Evolutionary conservation across 2,329 filamentous ascomycete genomes (phyloP), one percentile per base, ranked within the genome.

Genomic region (Aspergillus ustus): DNA sequence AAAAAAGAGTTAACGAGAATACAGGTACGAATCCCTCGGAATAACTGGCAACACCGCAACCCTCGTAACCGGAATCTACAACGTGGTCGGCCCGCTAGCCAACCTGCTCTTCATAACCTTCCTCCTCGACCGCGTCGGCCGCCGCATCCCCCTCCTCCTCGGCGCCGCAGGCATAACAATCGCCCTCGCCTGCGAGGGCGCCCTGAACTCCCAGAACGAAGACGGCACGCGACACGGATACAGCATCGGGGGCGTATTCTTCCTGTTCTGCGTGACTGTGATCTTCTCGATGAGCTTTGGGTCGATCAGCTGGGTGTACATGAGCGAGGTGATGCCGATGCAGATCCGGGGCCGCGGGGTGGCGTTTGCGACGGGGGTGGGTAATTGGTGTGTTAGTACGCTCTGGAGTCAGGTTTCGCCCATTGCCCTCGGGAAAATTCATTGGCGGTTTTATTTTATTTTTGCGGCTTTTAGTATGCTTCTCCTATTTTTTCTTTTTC

Each of bases 301-400:
- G 1, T 84, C 85, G 4, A 70, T 68, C 53, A 72, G 71, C 55
- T 74, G 71, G 86, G 80, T 89, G 1, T 90, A 90, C 72, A 87
- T 87, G 71, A 83, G 83, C n/a, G 88, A 90, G 72, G 85, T 90
- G 62, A 86, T 87, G 73, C 87, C 88, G 11, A 84, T 90, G 75
- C 85, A 86, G 64, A 89, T 89, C 58, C 85, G 88, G 31, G 84
- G 84, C 6, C 80, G 82, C 22, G 85, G 85, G 2, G 84, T 82
- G 51, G 84, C 85, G 4, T 86, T 87, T 63, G 83, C 84, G 0
- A 86, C 85, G 0, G 84, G 80, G 52, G 78, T 87, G 48, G 84
- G 84, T 1, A 87, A 87, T 66, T 87, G 84, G 85, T 76, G 85
- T 3, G 83, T 87, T 17, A 82, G 83, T 31, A 86, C 85, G 0